Evolutionary conservation across 352 stramenopile genomes (phyloP), one percentile per base, ranked within the genome.

Genomic region (Thalassiosira mediterranea): DNA sequence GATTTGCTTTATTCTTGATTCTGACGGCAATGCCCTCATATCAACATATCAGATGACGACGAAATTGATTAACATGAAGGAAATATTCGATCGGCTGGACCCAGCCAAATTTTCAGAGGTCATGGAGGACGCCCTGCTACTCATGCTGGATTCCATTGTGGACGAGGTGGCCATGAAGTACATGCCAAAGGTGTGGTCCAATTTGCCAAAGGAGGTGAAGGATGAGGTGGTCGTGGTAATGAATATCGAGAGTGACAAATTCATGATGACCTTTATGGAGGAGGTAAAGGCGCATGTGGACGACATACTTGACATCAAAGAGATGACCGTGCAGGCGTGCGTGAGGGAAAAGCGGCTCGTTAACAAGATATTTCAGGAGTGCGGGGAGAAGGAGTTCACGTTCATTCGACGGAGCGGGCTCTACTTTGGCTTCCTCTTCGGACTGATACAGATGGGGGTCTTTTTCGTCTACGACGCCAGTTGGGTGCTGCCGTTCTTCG

Each of bases 221-320:
- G 82, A 91, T 72, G 87, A 92, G 58, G 76, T 90, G 34, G 66
- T 92, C 31, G 68, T 92, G 0, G 81, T 87, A 1, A 84, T 86
- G 40, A 80, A 91, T 68, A 80, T 79, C 23, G 81, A 89, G 62
- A 79, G 89, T 86, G 92, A 94, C 7, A 86, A 82, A 61, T 96
- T 98, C 64, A 95, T 98, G 73, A 91, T 96, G 17, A 85, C 86
- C 1, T 93, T 98, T 31, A 98, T 98, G 95, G 91, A 96, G 51
- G 95, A 98, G 72, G 93, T 98, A 63, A 94, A 96, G 53, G 91
- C 94, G 70, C 96, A 98, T 78, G 96, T 98, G 63, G 93, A 98
- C 42, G 94, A 98, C 72, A 91, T 98, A 25, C 95, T 98, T 47
- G 94, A 98, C 71, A 89, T 98, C 32, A 96, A 98, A 74, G 87